Evolutionary conservation across 1,139 yeast genomes (phyloP).

Genomic region (Pichia cactophila): DNA sequence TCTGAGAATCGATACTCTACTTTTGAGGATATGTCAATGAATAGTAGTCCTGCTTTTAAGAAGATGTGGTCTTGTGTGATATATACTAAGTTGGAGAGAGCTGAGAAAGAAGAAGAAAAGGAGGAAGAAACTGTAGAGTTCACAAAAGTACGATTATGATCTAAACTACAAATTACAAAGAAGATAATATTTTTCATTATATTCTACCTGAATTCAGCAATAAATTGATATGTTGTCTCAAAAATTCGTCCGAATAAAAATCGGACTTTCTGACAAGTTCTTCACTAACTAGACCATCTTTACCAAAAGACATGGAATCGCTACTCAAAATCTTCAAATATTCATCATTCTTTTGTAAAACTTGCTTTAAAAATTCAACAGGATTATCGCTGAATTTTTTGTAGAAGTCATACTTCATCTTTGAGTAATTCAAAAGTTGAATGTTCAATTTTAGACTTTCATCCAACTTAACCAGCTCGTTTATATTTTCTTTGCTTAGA

Average conservation of each 20-base stretch:
- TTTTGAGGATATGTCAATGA: conserved; percentile 23
- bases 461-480: conserved; percentile 39
- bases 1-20: conserved; percentile 17
- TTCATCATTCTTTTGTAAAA: conserved; percentile 32
- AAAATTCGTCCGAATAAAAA: conserved; percentile 69
- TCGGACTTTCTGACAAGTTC: conserved; percentile 79
- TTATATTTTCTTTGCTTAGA: conserved; percentile 23
- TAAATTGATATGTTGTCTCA: conserved; percentile 70
- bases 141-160: neutral
- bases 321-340: conserved; percentile 70
- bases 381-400: conserved; percentile 70
- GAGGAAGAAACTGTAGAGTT: neutral
- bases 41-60: conserved; percentile 16
- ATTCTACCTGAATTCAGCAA: conserved; percentile 48
- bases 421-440: conserved; percentile 45
- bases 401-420: conserved; percentile 65
- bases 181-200: conserved; percentile 17
- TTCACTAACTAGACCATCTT: conserved; percentile 85
- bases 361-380: conserved; percentile 55
- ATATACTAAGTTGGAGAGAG: conserved; percentile 7
- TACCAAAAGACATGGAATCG: conserved; percentile 71
- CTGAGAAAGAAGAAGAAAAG: conserved; percentile 2
- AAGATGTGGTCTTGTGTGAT: conserved; percentile 17
- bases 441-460: conserved; percentile 43
- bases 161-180: neutral